Percentiles rank a stretch among this genome's conserved stretches.
Conservation (phyloP, 2,329 filamentous ascomycete genomes). For the Curvularia sp. region DNA sequence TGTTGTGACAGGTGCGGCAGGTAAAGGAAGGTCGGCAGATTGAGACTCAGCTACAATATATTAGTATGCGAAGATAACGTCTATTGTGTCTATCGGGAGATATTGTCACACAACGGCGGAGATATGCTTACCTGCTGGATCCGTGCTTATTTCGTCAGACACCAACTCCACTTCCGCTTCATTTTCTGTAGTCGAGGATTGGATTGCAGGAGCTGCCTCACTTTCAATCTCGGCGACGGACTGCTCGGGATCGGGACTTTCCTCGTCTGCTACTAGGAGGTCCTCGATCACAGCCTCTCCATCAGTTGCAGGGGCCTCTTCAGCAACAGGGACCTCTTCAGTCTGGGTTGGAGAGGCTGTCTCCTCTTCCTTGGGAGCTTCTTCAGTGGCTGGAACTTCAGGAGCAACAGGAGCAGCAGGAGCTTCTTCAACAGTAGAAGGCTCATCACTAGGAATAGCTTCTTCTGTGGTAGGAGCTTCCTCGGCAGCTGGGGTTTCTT, state of each 20-base stretch:
- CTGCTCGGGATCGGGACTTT: not conserved
- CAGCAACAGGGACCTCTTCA: not conserved
- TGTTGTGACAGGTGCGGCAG: slow-evolving; percentile 2
- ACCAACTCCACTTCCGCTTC: slow-evolving; percentile 4
- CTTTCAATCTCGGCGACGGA: not conserved
- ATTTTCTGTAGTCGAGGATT: slow-evolving; percentile 2
- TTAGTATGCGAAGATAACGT: slow-evolving; percentile 2
- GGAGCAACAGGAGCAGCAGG: not conserved
- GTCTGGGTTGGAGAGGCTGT: not conserved
- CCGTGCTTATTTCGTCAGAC: slow-evolving; percentile 1
- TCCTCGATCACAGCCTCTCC: not conserved
- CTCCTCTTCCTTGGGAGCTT: not conserved
- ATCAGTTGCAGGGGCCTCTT: not conserved
- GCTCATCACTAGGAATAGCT: no score
- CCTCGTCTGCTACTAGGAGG: not conserved
- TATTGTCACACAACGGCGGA: not conserved
- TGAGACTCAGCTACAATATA: slow-evolving; percentile 4
- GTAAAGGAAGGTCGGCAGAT: not conserved
- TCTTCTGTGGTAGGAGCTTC: slow-evolving; percentile 2
- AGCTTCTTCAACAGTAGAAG: not conserved
- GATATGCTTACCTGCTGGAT: slow-evolving; percentile 6
- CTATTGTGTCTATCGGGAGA: no score
- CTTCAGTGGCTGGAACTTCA: not conserved
- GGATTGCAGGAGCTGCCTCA: not conserved
- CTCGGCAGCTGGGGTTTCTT: not conserved